Conservation (phyloP, 108 stramenopile species). For the Pseudonitzschia pungens region DNA sequence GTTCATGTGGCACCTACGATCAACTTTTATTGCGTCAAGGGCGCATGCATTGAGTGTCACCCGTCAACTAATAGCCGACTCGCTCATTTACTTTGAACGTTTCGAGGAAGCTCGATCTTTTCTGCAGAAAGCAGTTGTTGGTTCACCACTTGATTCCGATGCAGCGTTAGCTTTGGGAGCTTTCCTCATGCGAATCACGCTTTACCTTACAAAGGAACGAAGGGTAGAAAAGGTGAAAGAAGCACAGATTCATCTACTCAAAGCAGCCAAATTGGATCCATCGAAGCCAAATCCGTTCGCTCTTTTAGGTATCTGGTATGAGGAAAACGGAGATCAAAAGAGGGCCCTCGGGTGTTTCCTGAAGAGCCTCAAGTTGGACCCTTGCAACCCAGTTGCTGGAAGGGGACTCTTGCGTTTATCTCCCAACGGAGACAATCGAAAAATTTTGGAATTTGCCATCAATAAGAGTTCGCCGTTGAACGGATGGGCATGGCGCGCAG, state of each 20-base stretch:
- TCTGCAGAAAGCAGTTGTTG: constrained; percentile 53
- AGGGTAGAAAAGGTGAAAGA: constrained; percentile 3
- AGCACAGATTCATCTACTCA: constrained; percentile 58
- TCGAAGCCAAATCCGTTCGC: constrained; percentile 61
- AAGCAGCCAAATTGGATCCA: constrained; percentile 68
- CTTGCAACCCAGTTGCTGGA: constrained; percentile 75
- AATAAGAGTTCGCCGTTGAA: constrained; percentile 47
- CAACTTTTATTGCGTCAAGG: neutral
- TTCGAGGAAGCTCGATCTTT: constrained; percentile 53
- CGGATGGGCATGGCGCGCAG: constrained; percentile 78
- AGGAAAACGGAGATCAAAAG: constrained; percentile 42
- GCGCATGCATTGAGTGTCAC: constrained; percentile 45
- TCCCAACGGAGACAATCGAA: constrained; percentile 15
- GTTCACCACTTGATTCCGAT: constrained; percentile 51
- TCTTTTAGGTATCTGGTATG: constrained; percentile 73
- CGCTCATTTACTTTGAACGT: constrained; percentile 42
- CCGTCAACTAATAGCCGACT: constrained; percentile 66
- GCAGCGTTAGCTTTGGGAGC: constrained; percentile 62
- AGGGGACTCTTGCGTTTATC: constrained; percentile 59
- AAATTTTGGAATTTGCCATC: constrained; percentile 44
- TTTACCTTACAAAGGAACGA: constrained; percentile 17
- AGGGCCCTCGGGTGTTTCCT: constrained; percentile 63
- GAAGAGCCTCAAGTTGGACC: constrained; percentile 56
- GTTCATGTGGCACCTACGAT: constrained; percentile 20
- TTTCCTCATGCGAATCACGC: constrained; percentile 49